These are phyloP conservation scores for Tagetes erecta DNA, from an alignment of 129 eudicot genomes.

Conservation along the genomic window DNA sequence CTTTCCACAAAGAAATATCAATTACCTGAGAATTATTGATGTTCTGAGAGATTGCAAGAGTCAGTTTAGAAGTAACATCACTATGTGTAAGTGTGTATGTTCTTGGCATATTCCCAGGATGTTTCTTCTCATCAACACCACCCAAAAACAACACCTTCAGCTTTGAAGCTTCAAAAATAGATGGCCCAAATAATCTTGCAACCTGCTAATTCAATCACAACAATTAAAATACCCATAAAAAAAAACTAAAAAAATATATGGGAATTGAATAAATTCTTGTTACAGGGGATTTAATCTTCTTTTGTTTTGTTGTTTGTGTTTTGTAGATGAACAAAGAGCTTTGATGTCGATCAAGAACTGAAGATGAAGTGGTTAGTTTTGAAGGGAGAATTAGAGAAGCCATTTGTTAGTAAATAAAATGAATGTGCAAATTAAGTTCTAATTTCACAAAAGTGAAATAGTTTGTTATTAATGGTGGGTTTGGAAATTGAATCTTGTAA, in stretches of 20 bases:
- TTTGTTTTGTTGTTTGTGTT: slow-evolving; percentile 37
- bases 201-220: slow-evolving; percentile 41
- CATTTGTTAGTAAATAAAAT: slow-evolving; percentile 33
- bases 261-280: background rate
- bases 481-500: slow-evolving; percentile 21
- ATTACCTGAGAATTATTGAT: slow-evolving; percentile 83
- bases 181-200: slow-evolving; percentile 89
- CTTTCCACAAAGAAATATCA: too few relatives aligned
- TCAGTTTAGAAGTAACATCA: slow-evolving; percentile 75
- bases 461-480: background rate
- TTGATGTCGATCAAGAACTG: slow-evolving; percentile 33
- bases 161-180: slow-evolving; percentile 87
- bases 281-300: slow-evolving; percentile 60
- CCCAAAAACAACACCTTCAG: slow-evolving; percentile 78
- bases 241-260: background rate
- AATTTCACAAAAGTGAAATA: background rate
- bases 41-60: slow-evolving; percentile 81
- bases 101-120: slow-evolving; percentile 79
- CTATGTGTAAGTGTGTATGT: slow-evolving; percentile 89
- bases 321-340: slow-evolving; percentile 32
- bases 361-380: slow-evolving; percentile 40
- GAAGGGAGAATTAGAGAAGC: slow-evolving; percentile 48
- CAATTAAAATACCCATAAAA: slow-evolving; percentile 1
- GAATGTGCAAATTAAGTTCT: background rate
- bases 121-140: slow-evolving; percentile 79